phyloP scores from a whole-genome alignment of 768 basidiomycete species.

The Termitomyces sp. region DNA sequence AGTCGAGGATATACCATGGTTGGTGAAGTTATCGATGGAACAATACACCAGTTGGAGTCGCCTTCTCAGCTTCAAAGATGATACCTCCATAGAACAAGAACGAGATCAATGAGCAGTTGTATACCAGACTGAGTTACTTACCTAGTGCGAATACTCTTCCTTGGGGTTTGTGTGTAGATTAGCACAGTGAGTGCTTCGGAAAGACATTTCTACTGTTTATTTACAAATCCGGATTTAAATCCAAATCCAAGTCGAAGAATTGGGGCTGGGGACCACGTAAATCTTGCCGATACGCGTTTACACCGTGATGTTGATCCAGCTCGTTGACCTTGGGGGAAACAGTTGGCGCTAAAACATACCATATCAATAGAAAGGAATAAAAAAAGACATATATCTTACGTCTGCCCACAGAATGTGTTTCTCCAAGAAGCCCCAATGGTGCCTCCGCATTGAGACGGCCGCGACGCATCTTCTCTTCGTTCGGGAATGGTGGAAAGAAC shows the following conservation, averaged over 20 bases:
- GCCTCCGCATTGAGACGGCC: conserved; percentile 78
- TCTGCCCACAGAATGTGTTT: conserved; percentile 77
- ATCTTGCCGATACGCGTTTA: conserved; percentile 71
- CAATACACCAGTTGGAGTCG: conserved; percentile 25
- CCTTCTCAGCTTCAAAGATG: background rate
- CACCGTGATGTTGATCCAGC: conserved; percentile 45
- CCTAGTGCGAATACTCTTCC: background rate
- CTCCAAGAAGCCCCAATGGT: conserved; percentile 71
- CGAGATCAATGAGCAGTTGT: background rate
- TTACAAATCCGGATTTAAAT: conserved; percentile 77
- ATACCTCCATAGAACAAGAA: background rate
- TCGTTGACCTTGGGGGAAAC: conserved; percentile 52
- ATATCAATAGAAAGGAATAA: conserved; percentile 4
- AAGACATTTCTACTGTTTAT: background rate
- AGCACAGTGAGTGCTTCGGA: background rate
- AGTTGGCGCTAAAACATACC: conserved; percentile 45
- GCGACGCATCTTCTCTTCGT: conserved; percentile 87
- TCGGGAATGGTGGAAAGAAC: conserved; percentile 89
- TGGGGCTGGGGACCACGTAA: conserved; percentile 53
- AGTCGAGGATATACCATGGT: conserved; percentile 9
- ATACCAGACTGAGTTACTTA: too few relatives aligned
- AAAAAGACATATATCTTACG: conserved; percentile 36
- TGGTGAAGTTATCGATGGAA: conserved; percentile 20
- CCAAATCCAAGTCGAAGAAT: conserved; percentile 76
- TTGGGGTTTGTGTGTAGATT: background rate